Percentiles rank a stretch among this genome's conserved stretches.
phyloP scores from a whole-genome alignment of 345 rosid genomes.

The Eucalyptus regnans region DNA sequence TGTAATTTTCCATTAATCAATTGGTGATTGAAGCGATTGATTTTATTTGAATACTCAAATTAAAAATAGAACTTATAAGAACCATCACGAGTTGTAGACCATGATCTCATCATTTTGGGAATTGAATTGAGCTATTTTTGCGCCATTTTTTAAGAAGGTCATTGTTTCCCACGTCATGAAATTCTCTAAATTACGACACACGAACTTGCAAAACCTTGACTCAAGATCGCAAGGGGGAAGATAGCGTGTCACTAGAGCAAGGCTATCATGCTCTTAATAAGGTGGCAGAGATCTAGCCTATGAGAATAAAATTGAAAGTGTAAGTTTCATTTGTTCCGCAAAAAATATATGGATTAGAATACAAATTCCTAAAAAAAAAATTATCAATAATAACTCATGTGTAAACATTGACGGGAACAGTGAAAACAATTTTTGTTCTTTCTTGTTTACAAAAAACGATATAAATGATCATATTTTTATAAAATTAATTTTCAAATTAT shows the following conservation, averaged over 20 bases:
- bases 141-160: rapidly evolving
- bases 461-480: too few species aligned
- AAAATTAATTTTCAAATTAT: rapidly evolving
- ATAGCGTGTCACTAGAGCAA: neutral
- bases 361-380: neutral
- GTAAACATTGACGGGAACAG: neutral
- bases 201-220: neutral
- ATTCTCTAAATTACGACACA: neutral
- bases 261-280: neutral
- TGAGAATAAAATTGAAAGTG: neutral
- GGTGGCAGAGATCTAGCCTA: neutral
- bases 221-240: neutral
- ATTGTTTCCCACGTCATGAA: rapidly evolving
- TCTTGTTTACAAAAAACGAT: too few species aligned
- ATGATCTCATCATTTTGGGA: neutral
- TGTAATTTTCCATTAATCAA: neutral
- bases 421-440: too few species aligned
- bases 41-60: neutral
- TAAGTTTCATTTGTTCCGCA: neutral
- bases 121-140: neutral
- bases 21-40: neutral
- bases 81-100: neutral
- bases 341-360: too few species aligned
- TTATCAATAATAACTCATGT: too few species aligned
- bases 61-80: neutral